phyloP scores from a whole-genome alignment of 306 rosid species.

The Trifolium dubium region DNA sequence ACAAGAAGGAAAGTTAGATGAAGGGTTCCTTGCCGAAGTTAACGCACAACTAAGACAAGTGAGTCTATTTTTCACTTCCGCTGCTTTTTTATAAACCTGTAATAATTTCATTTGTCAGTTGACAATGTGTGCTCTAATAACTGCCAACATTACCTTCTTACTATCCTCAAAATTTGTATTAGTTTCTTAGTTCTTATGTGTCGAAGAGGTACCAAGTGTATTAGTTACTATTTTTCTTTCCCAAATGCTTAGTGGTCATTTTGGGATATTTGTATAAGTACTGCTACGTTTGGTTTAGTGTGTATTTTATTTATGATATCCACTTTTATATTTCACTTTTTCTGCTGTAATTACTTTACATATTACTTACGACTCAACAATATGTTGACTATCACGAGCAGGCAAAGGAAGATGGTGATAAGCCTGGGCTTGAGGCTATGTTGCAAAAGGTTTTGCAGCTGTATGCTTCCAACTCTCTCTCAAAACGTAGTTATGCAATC shows the following conservation, averaged over 20 bases:
- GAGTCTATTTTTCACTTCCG: slow-evolving; percentile 42
- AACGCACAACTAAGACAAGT: slow-evolving; percentile 92
- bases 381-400: slow-evolving; percentile 49
- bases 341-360: neutral
- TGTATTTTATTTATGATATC: slow-evolving; percentile 11
- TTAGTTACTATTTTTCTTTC: slow-evolving; percentile 16
- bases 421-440: slow-evolving; percentile 98
- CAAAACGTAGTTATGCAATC: slow-evolving; percentile 77
- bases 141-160: neutral
- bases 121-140: slow-evolving; percentile 16
- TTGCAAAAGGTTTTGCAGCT: slow-evolving; percentile 91
- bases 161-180: neutral
- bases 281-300: slow-evolving; percentile 7
- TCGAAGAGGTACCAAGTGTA: neutral
- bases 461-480: slow-evolving; percentile 85
- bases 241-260: slow-evolving; percentile 7
- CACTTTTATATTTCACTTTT: slow-evolving; percentile 19
- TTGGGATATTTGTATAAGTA: slow-evolving; percentile 21
- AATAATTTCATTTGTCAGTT: slow-evolving; percentile 33
- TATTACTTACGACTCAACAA: slow-evolving; percentile 25
- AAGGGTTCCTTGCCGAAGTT: slow-evolving; percentile 95
- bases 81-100: slow-evolving; percentile 27
- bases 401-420: slow-evolving; percentile 96
- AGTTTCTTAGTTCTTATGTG: neutral
- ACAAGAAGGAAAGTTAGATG: slow-evolving; percentile 84